phyloP scores from a whole-genome alignment of 768 basidiomycete genomes.

The Suillus cothurnatus region DNA sequence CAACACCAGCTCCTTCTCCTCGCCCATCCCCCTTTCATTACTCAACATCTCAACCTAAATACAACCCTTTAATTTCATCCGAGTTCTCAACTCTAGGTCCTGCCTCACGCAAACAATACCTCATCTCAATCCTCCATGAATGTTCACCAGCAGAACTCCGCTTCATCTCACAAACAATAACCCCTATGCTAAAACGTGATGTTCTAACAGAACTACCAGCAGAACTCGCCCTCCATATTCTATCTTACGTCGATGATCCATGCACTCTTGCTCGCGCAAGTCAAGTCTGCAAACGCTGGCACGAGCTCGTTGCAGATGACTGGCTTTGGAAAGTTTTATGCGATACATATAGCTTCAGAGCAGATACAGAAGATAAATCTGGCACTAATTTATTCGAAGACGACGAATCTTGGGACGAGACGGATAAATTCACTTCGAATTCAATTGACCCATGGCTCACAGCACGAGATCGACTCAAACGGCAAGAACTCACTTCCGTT shows the following conservation, averaged over 20 bases:
- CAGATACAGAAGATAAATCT: conserved; percentile 28
- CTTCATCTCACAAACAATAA: conserved; percentile 65
- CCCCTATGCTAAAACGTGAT: conserved; percentile 65
- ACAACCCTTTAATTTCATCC: conserved; percentile 22
- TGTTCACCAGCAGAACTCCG: conserved; percentile 65
- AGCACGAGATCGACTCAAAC: conserved; percentile 30
- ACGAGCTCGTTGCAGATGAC: conserved; percentile 69
- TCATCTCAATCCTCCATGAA: conserved; percentile 50
- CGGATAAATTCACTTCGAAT: conserved; percentile 35
- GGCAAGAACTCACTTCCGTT: conserved; percentile 26
- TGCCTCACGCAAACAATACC: conserved; percentile 50
- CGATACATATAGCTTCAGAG: conserved; percentile 50
- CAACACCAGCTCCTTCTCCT: conserved; percentile 66
- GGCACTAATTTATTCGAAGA: conserved; percentile 9
- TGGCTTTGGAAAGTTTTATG: conserved; percentile 82
- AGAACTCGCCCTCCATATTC: conserved; percentile 76
- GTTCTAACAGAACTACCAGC: conserved; percentile 57
- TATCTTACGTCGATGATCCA: conserved; percentile 78
- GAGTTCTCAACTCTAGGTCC: conserved; percentile 40
- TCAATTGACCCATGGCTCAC: conserved; percentile 46
- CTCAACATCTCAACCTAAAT: conserved; percentile 10
- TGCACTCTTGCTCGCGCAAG: conserved; percentile 67
- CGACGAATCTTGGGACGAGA: conserved; percentile 37
- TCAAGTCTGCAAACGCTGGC: conserved; percentile 75
- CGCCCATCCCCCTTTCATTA: conserved; percentile 20